Conservation (phyloP, 768 basidiomycete species). For the Auricularia sp. region DNA sequence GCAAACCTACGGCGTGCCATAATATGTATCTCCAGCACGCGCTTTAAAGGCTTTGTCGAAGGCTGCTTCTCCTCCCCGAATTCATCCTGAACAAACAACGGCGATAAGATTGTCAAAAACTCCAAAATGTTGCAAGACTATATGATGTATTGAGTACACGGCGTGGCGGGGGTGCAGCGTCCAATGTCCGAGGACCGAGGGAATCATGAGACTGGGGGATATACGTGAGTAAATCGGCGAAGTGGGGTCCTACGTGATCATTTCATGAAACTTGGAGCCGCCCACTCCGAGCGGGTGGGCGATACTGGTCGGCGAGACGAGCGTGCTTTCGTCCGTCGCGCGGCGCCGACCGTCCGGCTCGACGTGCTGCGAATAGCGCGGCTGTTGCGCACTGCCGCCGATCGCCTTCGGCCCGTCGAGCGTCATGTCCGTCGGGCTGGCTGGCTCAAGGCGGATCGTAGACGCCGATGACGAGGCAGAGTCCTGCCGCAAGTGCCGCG, state of each 20-base stretch:
- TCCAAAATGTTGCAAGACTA: no score
- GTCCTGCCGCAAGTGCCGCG: not conserved
- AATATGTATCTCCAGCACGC: no score
- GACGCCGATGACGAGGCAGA: not conserved
- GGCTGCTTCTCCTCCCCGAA: no score
- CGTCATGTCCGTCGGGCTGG: not conserved
- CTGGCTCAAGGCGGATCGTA: not conserved
- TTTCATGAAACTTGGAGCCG: not conserved
- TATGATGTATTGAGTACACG: no score
- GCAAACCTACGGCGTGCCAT: no score
- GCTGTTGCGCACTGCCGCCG: not conserved
- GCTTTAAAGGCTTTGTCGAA: no score
- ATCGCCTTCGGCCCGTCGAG: not conserved
- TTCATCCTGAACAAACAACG: no score
- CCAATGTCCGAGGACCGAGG: no score
- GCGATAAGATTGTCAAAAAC: no score
- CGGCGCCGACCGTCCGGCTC: not conserved
- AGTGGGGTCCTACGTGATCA: not conserved
- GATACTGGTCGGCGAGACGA: not conserved
- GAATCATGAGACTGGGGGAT: no score
- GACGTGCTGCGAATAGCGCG: not conserved
- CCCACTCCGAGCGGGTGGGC: not conserved
- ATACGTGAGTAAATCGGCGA: no score
- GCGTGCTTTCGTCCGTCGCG: not conserved
- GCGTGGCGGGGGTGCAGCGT: no score